Evolutionary conservation across 768 basidiomycete genomes (phyloP), one percentile per base, ranked within the genome.

Genomic region (Leccinum fibrillosum): DNA sequence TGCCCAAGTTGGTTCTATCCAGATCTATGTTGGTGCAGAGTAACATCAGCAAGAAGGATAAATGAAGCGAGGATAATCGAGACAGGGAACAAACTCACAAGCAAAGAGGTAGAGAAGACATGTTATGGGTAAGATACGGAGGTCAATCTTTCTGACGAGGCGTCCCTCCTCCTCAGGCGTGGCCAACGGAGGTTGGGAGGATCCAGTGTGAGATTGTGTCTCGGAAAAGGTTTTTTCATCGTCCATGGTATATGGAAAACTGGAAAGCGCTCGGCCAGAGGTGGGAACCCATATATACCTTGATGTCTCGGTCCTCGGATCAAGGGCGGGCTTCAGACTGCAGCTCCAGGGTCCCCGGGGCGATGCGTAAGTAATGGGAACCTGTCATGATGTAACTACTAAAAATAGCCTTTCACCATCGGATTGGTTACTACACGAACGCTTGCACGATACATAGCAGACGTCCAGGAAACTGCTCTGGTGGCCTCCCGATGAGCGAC

Each of bases 1-100:
- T 92, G 10, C 90, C 90, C 39, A 91, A 69, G 63, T 92, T 91
- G 5, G 84, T 84, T 59, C 91, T 81, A 66, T 92, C 90, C 58
- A 93, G 74, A 67, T 83, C 72, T 75, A 28, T 25, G 35, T 53
- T 25, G 49, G 51, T 13, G 26, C 6, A 12, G 19, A 44, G 19
- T 44, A 44, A 23, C n/a, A 32, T 62, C 34, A 52, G 56, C n/a
- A 51, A 63, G 49, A 19, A 21, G 35, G 30, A 3, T 11, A 5
- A 49, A 17, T 35, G 47, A 49, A 8, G 35, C 2, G 53, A 47
- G 13, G 19, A n/a, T 7, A 32, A 26, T 23, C n/a, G 54, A n/a
- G 47, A 58, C 28, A 28, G 30, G 50, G 51, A 49, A 42, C 3
- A 13, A 50, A 47, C 86, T 66, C 57, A 88, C 89, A 90, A 23